Base-by-base conservation (phyloP, 2,329 filamentous ascomycete species). In the Davidsoniella eucalypti region DNA sequence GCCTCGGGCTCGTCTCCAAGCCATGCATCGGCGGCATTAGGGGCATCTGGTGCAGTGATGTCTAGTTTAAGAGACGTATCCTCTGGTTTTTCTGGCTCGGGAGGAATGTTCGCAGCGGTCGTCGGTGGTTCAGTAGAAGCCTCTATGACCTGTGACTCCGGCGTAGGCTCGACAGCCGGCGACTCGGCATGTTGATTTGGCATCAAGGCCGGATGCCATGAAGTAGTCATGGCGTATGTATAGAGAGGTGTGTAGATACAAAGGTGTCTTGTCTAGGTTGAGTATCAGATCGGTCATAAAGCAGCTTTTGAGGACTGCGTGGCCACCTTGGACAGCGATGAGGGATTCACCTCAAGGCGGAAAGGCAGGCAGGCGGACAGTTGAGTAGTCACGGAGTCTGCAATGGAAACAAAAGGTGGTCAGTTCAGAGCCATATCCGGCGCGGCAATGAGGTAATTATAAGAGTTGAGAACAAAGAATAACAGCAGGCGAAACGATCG, bases 141-240 rank as follows among this genome's bases (percentile, higher is more conserved):
- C 29, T 33, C 26, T 37, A 36, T 36, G 1, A 8, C 8, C 29
- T 47, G 18, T 14, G 41, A 6, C 18, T n/a, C 41, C 7, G 21
- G 16, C 36, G 44, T 14, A 39, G 44, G 10, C 12, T 3, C 43
- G 18, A 29, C 23, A 38, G 17, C 5, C n/a, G 39, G n/a, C 39
- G n/a, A n/a, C 10, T 29, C 21, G 17, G 40, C 25, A 14, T 23
- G 36, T 10, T 33, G 29, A 29, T 10, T 61, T 29, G 68, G 66
- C 60, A 67, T 64, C 52, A 64, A 56, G 46, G 66, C 65, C 56
- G 66, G 64, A 55, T 67, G 63, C 65, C 66, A 67, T 58, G 64
- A 61, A 49, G 65, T 58, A 56, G 63, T 63, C 66, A 69, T 69
- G 52, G 52, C 59, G 51, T 56, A 55, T 57, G 44, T 21, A 47